Base-by-base conservation (phyloP, 129 eudicot species). In the Chrysanthemum seticuspe region DNA sequence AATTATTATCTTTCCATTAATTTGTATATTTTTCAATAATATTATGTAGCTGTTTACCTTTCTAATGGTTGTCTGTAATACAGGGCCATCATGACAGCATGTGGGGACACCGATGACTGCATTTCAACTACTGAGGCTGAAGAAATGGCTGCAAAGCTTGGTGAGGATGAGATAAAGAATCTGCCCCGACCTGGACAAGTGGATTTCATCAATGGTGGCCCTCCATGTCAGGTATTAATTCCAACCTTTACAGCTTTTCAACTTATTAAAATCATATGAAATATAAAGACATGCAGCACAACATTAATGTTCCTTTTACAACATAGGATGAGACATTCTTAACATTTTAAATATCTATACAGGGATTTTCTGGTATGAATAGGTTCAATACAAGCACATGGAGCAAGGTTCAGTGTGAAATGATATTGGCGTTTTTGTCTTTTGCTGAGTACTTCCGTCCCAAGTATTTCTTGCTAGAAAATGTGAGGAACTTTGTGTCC, bases 401-500 rank as follows among this genome's bases (percentile, higher is more conserved):
- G 91, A 83, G 91, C 79, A 80, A 80, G 67, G 87, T 80, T 62
- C 92, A 87, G 45, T 87, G 87, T 71, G 93, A 84, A 68, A 82
- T 87, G 87, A 87, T 87, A 53, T 77, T 87, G 29, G 87, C 85
- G 36, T 82, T 84, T 80, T 76, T 87, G 25, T 87, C 89, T 0
- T 87, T 84, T 68, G 93, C 83, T 13, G 93, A 87, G 25, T 85
- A 82, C 76, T 87, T 84, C 54, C 85, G 87, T 6, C 93, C 93
- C 67, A 84, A 78, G 63, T 87, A 51, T 75, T 82, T 87, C 36
- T 80, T 87, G 21, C 45, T 86, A 14, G 91, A 86, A 59, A 86
- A 86, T 36, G 91, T 86, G 34, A 78, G 91, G 69, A 86, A 86
- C 79, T 83, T 87, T 66, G 84, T 84, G n/a, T 84, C 92, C 2